Evolutionary conservation across 306 rosid species (phyloP).

Genomic region (Arachis stenosperma): DNA sequence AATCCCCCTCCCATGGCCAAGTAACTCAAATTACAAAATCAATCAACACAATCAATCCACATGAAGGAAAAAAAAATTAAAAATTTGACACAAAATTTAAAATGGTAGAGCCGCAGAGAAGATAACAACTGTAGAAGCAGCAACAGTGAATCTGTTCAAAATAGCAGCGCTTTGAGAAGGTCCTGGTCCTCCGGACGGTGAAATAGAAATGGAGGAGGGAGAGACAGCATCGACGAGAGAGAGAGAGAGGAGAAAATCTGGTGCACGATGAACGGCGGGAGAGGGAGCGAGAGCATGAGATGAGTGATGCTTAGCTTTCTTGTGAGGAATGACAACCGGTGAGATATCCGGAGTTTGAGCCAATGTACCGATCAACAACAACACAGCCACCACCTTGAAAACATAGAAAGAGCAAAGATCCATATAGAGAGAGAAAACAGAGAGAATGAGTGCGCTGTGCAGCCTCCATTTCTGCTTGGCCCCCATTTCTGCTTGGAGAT

Average conservation of each 20-base stretch:
- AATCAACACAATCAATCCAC: too few species aligned
- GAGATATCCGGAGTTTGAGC: constrained; percentile 54
- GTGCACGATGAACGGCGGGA: constrained; percentile 21
- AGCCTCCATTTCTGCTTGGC: not conserved
- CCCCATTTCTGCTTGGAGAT: not conserved
- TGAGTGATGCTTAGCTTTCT: constrained; percentile 2
- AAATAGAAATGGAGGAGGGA: constrained; percentile 23
- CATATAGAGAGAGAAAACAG: constrained; percentile 12
- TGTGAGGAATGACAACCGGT: constrained; percentile 1
- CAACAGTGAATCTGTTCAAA: constrained; percentile 32
- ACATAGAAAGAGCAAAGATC: constrained; percentile 34
- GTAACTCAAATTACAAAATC: too few species aligned
- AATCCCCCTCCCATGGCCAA: too few species aligned
- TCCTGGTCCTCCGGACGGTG: constrained; percentile 40
- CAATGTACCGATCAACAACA: constrained; percentile 39
- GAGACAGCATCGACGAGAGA: not conserved
- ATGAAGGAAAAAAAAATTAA: not conserved
- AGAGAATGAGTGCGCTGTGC: not conserved
- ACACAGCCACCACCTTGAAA: constrained; percentile 33
- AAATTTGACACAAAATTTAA: not conserved
- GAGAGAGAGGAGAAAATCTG: not conserved
- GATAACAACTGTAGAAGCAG: constrained; percentile 8
- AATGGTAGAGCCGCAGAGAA: constrained; percentile 28
- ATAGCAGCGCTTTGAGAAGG: constrained; percentile 38
- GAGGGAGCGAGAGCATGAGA: not conserved